These are phyloP conservation scores for Trifolium dubium DNA, from an alignment of 306 rosid genomes.

Conservation along the genomic window DNA sequence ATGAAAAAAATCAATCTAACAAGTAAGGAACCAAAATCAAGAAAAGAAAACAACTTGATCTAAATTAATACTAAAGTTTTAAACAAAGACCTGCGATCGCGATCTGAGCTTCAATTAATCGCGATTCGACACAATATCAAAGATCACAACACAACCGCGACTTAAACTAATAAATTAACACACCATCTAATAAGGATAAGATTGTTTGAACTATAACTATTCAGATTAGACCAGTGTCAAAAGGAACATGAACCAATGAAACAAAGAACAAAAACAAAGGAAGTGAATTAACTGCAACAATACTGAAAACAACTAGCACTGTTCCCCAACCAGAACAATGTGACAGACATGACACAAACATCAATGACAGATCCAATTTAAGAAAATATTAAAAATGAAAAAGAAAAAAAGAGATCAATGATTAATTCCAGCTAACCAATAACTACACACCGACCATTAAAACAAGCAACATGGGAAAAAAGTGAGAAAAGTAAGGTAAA, in stretches of 20 bases:
- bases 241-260: slow-evolving; percentile 12
- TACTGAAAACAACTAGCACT: slow-evolving; percentile 20
- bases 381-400: background rate
- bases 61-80: background rate
- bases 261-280: slow-evolving; percentile 12
- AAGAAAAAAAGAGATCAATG: slow-evolving; percentile 16
- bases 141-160: background rate
- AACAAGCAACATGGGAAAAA: slow-evolving; percentile 39
- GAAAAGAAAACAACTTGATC: slow-evolving; percentile 24
- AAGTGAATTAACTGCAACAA: slow-evolving; percentile 23
- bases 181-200: background rate
- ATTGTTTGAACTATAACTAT: background rate
- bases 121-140: background rate
- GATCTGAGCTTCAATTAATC: background rate
- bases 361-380: slow-evolving; percentile 48
- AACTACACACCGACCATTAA: slow-evolving; percentile 41
- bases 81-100: background rate
- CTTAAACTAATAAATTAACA: background rate
- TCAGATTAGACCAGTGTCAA: slow-evolving; percentile 31
- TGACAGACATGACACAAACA: slow-evolving; percentile 35
- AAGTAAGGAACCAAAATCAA: background rate
- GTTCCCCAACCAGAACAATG: slow-evolving; percentile 33
- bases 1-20: slow-evolving; percentile 28
- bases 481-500: slow-evolving; percentile 36
- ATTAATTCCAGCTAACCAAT: slow-evolving; percentile 46